Evolutionary conservation across 2,329 filamentous ascomycete genomes (phyloP).

Genomic region (Fonsecaea multimorphosa): DNA sequence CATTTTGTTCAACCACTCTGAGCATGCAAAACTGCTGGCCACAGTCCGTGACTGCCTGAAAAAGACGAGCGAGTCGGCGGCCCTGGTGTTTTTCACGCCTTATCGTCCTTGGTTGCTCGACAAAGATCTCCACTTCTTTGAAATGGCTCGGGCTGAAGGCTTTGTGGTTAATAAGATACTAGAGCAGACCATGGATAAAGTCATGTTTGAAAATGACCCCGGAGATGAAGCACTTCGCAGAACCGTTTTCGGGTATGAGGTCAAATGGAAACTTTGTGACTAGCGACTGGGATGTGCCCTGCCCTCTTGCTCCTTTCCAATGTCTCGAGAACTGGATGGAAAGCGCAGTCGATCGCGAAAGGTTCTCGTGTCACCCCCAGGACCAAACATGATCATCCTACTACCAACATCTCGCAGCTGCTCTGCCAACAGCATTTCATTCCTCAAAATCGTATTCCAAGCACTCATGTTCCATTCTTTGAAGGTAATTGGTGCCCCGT

Average conservation of each 20-base stretch:
- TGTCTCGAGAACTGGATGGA: not conserved
- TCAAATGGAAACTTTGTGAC: slow-evolving; percentile 63
- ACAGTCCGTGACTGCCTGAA: slow-evolving; percentile 73
- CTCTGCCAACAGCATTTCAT: not conserved
- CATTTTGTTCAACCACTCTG: slow-evolving; percentile 86
- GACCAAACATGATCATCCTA: not conserved
- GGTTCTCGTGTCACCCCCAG: not conserved
- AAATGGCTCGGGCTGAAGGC: slow-evolving; percentile 71
- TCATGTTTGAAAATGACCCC: slow-evolving; percentile 87
- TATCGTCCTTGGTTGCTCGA: slow-evolving; percentile 89
- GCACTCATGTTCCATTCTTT: not conserved
- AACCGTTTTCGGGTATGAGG: slow-evolving; percentile 79
- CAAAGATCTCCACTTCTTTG: slow-evolving; percentile 86
- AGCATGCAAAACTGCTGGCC: slow-evolving; percentile 77
- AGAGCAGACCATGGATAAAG: slow-evolving; percentile 80
- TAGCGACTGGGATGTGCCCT: not conserved
- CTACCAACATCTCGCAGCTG: not conserved
- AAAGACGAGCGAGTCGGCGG: slow-evolving; percentile 61
- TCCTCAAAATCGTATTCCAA: slow-evolving; percentile 1
- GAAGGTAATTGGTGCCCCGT: not conserved
- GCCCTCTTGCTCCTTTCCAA: slow-evolving; percentile 9
- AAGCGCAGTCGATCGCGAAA: not conserved
- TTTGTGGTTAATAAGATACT: slow-evolving; percentile 80
- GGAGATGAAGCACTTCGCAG: slow-evolving; percentile 81
- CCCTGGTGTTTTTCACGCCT: slow-evolving; percentile 91